Evolutionary conservation across 768 basidiomycete genomes (phyloP).

Genomic region (Rhizopogon vinicolor): DNA sequence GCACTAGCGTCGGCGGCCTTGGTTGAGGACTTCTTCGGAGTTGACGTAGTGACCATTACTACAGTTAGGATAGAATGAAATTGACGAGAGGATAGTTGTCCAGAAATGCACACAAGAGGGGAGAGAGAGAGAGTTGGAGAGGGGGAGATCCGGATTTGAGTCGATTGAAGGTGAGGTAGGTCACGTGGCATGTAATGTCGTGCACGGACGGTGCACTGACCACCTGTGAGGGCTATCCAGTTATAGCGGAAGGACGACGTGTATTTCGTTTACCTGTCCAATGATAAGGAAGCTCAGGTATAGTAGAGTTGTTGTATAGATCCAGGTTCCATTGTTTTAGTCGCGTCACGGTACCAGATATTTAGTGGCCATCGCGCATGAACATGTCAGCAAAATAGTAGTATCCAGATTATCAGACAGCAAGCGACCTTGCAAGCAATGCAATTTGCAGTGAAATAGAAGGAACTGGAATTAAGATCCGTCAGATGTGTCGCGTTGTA

Average conservation of each 20-base stretch:
- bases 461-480: too few species aligned
- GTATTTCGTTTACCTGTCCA: neutral
- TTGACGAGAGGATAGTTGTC: conserved; percentile 1
- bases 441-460: too few species aligned
- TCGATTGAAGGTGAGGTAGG: neutral
- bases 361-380: neutral
- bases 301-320: too few species aligned
- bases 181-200: conserved; percentile 24
- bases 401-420: too few species aligned
- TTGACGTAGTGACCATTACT: conserved; percentile 17
- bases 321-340: neutral
- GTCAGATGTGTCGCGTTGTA: too few species aligned
- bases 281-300: neutral
- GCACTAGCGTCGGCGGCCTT: conserved; percentile 25
- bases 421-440: too few species aligned
- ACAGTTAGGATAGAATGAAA: neutral
- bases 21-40: conserved; percentile 33
- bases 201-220: conserved; percentile 21
- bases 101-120: neutral
- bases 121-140: conserved; percentile 12
- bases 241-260: neutral
- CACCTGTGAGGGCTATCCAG: neutral
- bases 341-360: too few species aligned
- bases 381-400: neutral
- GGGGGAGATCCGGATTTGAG: conserved; percentile 19